Evolutionary conservation across 2,329 filamentous ascomycete genomes (phyloP).

Genomic region (Diaporthe nobilis): DNA sequence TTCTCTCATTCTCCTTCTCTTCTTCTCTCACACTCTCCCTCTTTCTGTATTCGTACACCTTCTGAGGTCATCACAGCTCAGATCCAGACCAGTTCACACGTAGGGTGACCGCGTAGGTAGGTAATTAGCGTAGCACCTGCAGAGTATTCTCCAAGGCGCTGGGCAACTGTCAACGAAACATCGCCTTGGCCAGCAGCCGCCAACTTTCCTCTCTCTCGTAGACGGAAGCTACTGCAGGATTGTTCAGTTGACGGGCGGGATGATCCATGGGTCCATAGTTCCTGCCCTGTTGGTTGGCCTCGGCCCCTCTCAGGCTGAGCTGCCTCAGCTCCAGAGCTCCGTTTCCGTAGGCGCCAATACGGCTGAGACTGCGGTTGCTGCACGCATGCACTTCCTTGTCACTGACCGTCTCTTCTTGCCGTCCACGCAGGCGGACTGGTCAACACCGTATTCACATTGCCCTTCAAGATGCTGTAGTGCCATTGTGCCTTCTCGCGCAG

Average conservation of each 20-base stretch:
- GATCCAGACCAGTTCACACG: not conserved
- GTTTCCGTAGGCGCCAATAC: not conserved
- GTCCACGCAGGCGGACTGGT: not conserved
- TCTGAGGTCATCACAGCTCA: not conserved
- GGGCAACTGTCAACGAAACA: not conserved
- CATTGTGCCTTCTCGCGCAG: not conserved
- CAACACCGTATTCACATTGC: not conserved
- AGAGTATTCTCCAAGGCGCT: not conserved
- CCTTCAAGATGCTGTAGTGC: not conserved
- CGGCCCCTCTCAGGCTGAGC: not conserved
- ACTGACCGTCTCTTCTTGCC: not conserved
- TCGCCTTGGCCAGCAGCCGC: not conserved
- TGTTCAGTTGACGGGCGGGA: constrained; percentile 30
- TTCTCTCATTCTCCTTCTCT: too few relatives aligned
- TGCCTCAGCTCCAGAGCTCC: constrained; percentile 15
- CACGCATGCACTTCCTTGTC: not conserved
- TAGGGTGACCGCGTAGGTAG: not conserved
- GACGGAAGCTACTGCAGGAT: constrained; percentile 29
- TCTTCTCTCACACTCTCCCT: not conserved
- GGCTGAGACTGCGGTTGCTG: not conserved
- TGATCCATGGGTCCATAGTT: constrained; percentile 17
- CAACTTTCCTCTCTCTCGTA: not conserved
- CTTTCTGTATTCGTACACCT: not conserved
- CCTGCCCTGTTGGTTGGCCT: constrained; percentile 20
- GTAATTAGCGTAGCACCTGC: not conserved